Base-by-base conservation (phyloP, 179 eudicot species). In the Drosera spatulata region DNA sequence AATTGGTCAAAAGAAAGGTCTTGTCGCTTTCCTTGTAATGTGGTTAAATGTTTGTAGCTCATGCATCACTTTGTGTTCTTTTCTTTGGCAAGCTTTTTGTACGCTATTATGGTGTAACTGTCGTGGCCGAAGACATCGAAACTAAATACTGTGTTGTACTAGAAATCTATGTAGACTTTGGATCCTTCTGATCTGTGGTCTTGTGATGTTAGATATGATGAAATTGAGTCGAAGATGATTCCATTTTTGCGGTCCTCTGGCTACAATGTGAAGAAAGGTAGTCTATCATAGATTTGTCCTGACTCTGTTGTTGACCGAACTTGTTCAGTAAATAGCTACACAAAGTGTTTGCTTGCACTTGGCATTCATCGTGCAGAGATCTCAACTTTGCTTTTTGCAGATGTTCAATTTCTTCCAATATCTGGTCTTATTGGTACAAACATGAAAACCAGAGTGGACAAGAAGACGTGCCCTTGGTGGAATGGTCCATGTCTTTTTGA, bases 181-280 rank as follows among this genome's bases (percentile, higher is more conserved):
- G 33, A 22, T 22, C 33, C 33, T 22, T 22, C 33, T 22, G 33
- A 22, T 22, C 33, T 22, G 33, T 22, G 33, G 33, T 22, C 33
- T 69, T 61, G 0, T 42, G 6, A 60, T 62, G 59, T 49, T 77
- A 93, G 99, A 77, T 93, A 80, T 80, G 86, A 82, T 69, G 95
- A 93, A 54, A 93, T 93, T 50, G 82, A 86, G 76, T 86, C 91
- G 42, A 93, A 89, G 84, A 93, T 93, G 95, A 59, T 53, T 10
- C 84, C 90, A 7, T 93, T 93, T 72, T 61, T 93, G 61, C 82
- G 63, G 67, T 45, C 83, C 15, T 89, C 99, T 3, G 89, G 93
- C 61, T 93, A 93, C 64, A 93, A 86, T 77, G 95, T 82, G 49
- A 93, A 93, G 83, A 93, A 89, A 89, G 97, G 99, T 93, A 77